Base-by-base conservation (phyloP, 345 rosid species). In the Aquilaria sinensis region DNA sequence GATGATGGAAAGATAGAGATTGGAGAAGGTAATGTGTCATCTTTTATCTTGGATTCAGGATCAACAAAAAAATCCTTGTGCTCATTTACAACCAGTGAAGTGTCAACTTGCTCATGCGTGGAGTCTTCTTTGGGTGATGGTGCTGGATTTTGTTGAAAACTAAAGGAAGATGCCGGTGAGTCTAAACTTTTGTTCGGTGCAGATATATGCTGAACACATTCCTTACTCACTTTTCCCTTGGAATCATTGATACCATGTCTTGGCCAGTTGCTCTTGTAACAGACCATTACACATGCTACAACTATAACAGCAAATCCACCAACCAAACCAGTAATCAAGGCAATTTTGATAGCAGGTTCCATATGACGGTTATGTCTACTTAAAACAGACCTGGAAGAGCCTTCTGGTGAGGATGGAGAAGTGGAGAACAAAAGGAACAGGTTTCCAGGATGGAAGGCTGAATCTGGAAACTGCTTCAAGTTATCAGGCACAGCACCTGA, bases 371-470 rank as follows among this genome's bases (percentile, higher is more conserved):
- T 53, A 61, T 55, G 87, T 55, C 59, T 53, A 53, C 60, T 70
- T 41, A 72, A 47, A 61, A 34, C 68, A 53, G 76, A 60, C 60
- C 65, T 33, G 9, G 87, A 69, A 55, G 63, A 61, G 58, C 75
- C 83, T 52, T 74, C 61, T 13, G 82, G 74, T 48, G 84, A 75
- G 57, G 56, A 51, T n/a, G 64, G 60, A 31, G 80, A 77, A 67
- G 68, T 13, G 31, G 82, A 78, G 57, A 86, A 68, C 56, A 46
- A 55, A 73, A 92, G 77, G 57, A 88, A 69, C 23, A 81, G 62
- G 67, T 92, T 92, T 67, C 98, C 98, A 2, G 98, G 98, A 72
- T 83, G 90, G 73, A 88, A 88, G 32, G 95, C 74, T 16, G 96
- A 81, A 63, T 82, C 92, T 54, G 98, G 92, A 81, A 89, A 92